Evolutionary conservation across 1,284 basidiomycete genomes (phyloP).

Genomic region (Malassezia equina): DNA sequence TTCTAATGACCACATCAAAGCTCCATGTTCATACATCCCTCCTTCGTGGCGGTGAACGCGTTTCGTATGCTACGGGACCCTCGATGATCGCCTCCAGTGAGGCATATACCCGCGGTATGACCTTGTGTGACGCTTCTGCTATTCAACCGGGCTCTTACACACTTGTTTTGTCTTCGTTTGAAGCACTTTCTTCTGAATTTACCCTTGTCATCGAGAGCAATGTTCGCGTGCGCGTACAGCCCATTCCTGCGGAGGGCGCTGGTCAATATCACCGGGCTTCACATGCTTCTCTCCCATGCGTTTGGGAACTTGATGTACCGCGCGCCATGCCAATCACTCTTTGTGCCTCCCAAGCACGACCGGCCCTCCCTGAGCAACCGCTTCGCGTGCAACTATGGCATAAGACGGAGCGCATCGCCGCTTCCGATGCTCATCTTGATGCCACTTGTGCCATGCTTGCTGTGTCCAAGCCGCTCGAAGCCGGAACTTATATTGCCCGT

Average conservation of each 20-base stretch:
- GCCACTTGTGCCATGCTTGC: not conserved
- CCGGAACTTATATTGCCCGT: not conserved
- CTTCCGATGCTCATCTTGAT: not conserved
- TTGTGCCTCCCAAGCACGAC: not conserved
- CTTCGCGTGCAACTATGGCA: not conserved
- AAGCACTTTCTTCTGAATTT: not conserved
- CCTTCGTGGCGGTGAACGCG: conserved; percentile 4
- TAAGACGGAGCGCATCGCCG: not conserved
- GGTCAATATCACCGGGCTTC: conserved; percentile 7
- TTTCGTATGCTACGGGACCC: not conserved
- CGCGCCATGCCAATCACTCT: not conserved
- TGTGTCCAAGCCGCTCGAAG: not conserved
- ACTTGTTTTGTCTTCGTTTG: not conserved
- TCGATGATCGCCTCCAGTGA: conserved; percentile 1
- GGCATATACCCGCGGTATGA: conserved; percentile 8
- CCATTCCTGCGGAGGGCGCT: conserved; percentile 5
- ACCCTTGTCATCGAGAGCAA: conserved; percentile 8
- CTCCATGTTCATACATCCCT: not conserved
- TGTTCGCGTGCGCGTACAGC: not conserved
- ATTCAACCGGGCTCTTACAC: conserved; percentile 12
- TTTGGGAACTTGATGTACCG: not conserved
- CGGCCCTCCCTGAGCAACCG: not conserved
- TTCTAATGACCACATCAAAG: conserved; percentile 1
- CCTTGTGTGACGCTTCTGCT: conserved; percentile 1
- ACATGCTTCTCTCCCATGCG: not conserved